These are phyloP conservation scores for Glomus cerebriforme DNA, from an alignment of 192 early-diverging fungal genomes.

Conservation along the genomic window DNA sequence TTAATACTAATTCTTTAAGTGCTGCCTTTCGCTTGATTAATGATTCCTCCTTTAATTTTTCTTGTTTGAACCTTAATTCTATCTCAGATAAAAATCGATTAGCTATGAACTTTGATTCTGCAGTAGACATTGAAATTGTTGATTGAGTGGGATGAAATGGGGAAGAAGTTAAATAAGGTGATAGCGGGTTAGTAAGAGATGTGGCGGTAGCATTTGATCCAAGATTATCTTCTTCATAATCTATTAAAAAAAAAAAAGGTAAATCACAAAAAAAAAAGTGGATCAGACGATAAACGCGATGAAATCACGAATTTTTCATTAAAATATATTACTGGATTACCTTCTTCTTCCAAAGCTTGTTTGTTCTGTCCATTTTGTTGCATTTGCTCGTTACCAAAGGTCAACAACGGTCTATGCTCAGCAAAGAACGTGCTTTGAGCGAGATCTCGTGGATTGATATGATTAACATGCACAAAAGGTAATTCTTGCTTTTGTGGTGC, in stretches of 20 bases:
- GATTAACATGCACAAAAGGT: conserved; percentile 5
- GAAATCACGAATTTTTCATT: neutral
- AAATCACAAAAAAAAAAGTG: neutral
- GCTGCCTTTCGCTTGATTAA: neutral
- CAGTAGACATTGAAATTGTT: neutral
- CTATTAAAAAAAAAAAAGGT: neutral
- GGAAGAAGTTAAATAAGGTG: neutral
- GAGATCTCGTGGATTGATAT: conserved; percentile 41
- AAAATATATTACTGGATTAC: neutral
- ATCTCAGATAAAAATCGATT: neutral
- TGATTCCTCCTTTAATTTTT: neutral
- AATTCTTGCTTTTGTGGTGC: conserved; percentile 5
- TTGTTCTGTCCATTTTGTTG: neutral
- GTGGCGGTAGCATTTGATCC: neutral
- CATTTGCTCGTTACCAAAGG: conserved; percentile 7
- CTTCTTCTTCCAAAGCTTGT: conserved; percentile 18
- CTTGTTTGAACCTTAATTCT: neutral
- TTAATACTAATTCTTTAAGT: neutral
- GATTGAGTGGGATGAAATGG: conserved; percentile 1
- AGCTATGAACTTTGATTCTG: neutral
- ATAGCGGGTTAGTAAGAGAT: neutral
- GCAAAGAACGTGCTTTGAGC: conserved; percentile 62
- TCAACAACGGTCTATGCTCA: conserved; percentile 55
- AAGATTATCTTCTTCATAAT: neutral
- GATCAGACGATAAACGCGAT: neutral